Percentiles rank a stretch among this genome's conserved stretches.
Conservation (phyloP, 768 basidiomycete species). For the Tulasnella sp. region DNA sequence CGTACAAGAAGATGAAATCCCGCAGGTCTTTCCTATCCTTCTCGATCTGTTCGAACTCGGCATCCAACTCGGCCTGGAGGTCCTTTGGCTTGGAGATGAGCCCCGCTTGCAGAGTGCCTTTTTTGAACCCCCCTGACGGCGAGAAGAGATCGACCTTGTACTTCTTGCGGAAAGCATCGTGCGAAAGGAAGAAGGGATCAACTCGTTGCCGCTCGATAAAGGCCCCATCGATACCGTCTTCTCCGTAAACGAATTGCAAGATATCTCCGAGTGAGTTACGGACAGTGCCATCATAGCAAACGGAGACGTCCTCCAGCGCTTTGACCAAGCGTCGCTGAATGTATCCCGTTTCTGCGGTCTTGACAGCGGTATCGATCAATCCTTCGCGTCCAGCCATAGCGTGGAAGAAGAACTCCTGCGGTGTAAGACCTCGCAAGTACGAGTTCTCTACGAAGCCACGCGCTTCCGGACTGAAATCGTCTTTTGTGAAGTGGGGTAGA, state of each 20-base stretch:
- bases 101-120: constrained; percentile 78
- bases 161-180: constrained; percentile 81
- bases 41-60: constrained; percentile 60
- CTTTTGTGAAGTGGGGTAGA: constrained; percentile 95
- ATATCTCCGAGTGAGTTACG: constrained; percentile 96
- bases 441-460: constrained; percentile 99
- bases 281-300: constrained; percentile 96
- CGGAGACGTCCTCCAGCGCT: constrained; percentile 95
- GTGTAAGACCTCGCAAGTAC: constrained; percentile 91
- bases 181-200: constrained; percentile 77
- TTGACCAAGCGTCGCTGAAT: constrained; percentile 98
- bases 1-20: constrained; percentile 75
- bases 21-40: constrained; percentile 78
- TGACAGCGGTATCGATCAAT: constrained; percentile 98
- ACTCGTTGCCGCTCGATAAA: constrained; percentile 95
- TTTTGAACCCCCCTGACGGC: constrained; percentile 70
- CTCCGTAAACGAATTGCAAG: constrained; percentile 94
- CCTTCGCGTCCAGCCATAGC: constrained; percentile 99
- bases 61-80: constrained; percentile 79
- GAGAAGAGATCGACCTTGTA: constrained; percentile 90
- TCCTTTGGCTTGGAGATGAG: constrained; percentile 80
- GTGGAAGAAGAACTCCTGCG: constrained; percentile 99
- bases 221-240: constrained; percentile 98
- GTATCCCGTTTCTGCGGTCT: constrained; percentile 99
- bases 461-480: constrained; percentile 96